Evolutionary conservation across 148 eudicot species (phyloP), one percentile per base, ranked within the genome.

Genomic region (Bassia scoparia): DNA sequence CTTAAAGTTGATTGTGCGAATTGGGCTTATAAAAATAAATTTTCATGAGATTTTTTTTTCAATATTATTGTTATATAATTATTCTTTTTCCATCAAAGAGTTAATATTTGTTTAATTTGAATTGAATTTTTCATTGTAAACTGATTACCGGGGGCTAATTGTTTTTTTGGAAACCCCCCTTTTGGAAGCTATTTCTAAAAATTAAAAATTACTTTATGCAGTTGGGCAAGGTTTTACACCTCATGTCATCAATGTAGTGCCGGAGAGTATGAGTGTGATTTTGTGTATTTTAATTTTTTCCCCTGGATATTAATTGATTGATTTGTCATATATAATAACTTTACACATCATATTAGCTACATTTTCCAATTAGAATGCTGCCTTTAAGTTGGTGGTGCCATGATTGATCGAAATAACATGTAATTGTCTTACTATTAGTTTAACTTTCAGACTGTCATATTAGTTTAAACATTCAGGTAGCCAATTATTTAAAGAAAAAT

Each of bases 211-310:
- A 68, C 18, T 83, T 29, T 43, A 21, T 77, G 77, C 70, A 83
- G 86, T 79, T 54, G 86, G 79, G 68, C 83, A 80, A 50, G 69
- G 83, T 46, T 83, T 83, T 49, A 77, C 80, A 16, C 81, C 83
- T 31, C 83, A 83, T 77, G 79, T 83, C 37, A 83, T 83, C 77
- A 83, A 68, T 74, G 81, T 80, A 34, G 72, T 54, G 78, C 81
- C 24, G 86, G 86, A 74, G 83, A 83, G 86, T 83, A 70, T 26
- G 77, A 3, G 14, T 10, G 75, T 35, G 7, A 7, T n/a, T n/a
- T 24, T 26, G 14, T 30, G 16, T 10, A 26, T 56, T 26, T n/a
- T n/a, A n/a, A 3, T 55, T 11, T n/a, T n/a, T n/a, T n/a, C n/a
- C n/a, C 59, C 29, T 56, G 64, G 64, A 23, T 34, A 33, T 9